Percentiles rank a stretch among this genome's conserved stretches.
Evolutionary conservation across 495 filamentous ascomycete genomes (phyloP).

Genomic region (Lasiosphaeria ovina): DNA sequence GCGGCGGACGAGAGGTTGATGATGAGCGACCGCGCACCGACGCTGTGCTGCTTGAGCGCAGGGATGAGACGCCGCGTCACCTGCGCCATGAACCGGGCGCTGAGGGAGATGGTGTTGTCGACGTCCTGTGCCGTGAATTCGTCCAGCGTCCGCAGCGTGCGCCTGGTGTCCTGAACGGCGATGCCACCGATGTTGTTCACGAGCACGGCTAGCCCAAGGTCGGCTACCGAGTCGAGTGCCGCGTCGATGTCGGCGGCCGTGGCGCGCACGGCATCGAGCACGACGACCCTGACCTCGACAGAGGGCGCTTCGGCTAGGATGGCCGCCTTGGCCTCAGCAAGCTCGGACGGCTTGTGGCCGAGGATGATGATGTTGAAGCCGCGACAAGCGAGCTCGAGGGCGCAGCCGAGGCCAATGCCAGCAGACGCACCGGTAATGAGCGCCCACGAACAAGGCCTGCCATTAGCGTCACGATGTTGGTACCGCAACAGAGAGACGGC

Average conservation of each 20-base stretch:
- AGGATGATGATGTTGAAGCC: not conserved
- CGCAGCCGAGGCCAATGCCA: constrained; percentile 1
- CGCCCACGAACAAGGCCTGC: not conserved
- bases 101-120: not conserved
- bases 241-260: not conserved
- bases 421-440: not conserved
- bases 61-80: not conserved
- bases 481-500: not conserved
- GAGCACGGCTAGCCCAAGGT: not conserved
- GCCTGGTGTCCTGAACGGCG: not conserved
- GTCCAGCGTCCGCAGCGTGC: not conserved
- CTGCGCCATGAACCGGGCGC: constrained; percentile 1
- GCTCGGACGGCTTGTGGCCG: not conserved
- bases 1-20: not conserved
- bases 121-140: not conserved
- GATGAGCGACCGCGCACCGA: not conserved
- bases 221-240: not conserved
- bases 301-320: not conserved
- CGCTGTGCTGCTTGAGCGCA: not conserved
- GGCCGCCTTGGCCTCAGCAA: not conserved
- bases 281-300: not conserved
- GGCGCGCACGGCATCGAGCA: not conserved
- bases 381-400: not conserved
- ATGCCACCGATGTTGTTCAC: not conserved
- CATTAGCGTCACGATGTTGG: not conserved